Base-by-base conservation (phyloP, 208 protist species). In the Acanthamoeba rhysodes region DNA sequence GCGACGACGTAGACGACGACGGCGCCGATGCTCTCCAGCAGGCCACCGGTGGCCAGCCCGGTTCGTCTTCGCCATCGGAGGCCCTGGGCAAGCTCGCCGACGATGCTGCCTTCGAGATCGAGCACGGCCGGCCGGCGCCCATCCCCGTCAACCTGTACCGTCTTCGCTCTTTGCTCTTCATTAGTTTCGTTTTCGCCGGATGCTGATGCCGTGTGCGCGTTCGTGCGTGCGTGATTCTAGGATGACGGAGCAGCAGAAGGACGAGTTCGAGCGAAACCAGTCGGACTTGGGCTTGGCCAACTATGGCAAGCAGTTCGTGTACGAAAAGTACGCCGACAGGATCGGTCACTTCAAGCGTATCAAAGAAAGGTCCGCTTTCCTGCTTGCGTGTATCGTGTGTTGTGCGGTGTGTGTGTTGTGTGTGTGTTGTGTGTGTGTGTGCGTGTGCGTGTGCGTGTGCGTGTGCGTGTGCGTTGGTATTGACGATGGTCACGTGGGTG, bases 331-430 rank as follows among this genome's bases (percentile, higher is more conserved):
- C 18, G 20, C 41, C 50, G 84, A 91, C 55, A 29, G 55, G n/a
- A 91, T 91, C 20, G 59, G 24, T n/a, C 84, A 91, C 84, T 91
- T 91, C 84, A 91, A 68, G 59, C 84, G 84, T 14, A 91, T 91
- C 55, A 12, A 91, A 29, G 37, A 85, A 37, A 85, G 76, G 76
- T 53, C 4, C 76, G n/a, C n/a, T 85, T 34, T 37, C 41, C 37
- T 85, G 24, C 32, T 53, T 29, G 37, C 76, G 20, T 53, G 18
- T 53, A 7, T 22, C 22, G 22, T 55, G 16, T 48, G 45, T 48
- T 0, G 45, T 48, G 45, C 10, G 5, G 45, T 48, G 18, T 48
- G 29, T 48, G 27, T 5, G 37, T n/a, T n/a, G n/a, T n/a, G 37
- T 41, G 37, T 41, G 37, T 41, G 37, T 32, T 4, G 27, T 32